Base-by-base conservation (phyloP, 345 rosid genomes). In the Excoecaria cochinchinensis region DNA sequence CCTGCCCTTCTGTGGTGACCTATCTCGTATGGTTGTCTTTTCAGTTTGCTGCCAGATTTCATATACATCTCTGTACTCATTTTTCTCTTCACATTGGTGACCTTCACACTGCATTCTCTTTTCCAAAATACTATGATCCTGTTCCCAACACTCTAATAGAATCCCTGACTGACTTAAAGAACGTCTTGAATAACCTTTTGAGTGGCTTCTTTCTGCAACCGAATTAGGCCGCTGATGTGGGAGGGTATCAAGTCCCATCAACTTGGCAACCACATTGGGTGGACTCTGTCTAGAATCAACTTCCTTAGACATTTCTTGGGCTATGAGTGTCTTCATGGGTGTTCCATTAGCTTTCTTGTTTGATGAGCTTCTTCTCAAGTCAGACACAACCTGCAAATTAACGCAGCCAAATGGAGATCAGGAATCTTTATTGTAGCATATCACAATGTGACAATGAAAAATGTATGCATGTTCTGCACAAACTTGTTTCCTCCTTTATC, bases 221-320 rank as follows among this genome's bases (percentile, higher is more conserved):
- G 85, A 75, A 80, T 85, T 77, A 77, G 76, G 86, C 73, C 82
- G 89, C 79, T 81, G 84, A 75, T 72, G 84, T 5, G 98, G 97
- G 24, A 93, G 84, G 75, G 97, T 70, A 67, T 96, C 99, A 58
- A 96, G 95, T 64, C 99, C 98, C 99, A 96, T 96, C 80, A 96
- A 82, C 89, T 92, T 93, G 76, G 98, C 99, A 73, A 96, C 91
- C 76, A 96, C 80, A 82, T 92, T 93, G 44, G 97, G 86, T 48
- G 88, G 79, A 75, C 79, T 85, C 64, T 79, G 89, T 67, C 81
- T 87, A 76, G 82, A 78, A 67, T 86, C 90, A 19, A 82, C 85
- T 73, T 95, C 97, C 85, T 87, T 93, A 19, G 90, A 87, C 97
- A 93, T 86, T 83, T 93, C 97, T 77, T 85, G 90, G 52, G 91